Evolutionary conservation across 2,329 filamentous ascomycete genomes (phyloP), one percentile per base, ranked within the genome.

Genomic region (Beauveria sp.): DNA sequence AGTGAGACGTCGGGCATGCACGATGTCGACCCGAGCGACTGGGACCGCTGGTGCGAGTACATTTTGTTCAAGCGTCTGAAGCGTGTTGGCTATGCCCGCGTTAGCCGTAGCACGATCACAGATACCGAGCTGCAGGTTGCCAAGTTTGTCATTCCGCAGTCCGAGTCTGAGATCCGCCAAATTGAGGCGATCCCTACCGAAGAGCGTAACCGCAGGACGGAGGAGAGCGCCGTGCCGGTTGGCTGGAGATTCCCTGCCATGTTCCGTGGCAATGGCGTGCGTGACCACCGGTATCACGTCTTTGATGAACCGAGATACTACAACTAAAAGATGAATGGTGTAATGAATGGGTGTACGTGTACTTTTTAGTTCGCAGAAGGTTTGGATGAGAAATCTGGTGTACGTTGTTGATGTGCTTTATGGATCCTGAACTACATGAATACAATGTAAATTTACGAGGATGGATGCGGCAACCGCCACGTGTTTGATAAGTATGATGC

Each of bases 41-140:
- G 92, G 92, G 95, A 99, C 74, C 82, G 95, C 60, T 99, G 95
- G 95, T 99, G 95, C 78, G 93, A 99, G 78, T 99, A 99, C 75
- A 97, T 99, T 66, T 78, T 99, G 28, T 99, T 91, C 81, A 97
- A 97, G 80, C 87, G 87, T 14, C 77, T 99, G 64, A 88, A 87
- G 75, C 84, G 93, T 64, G 88, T 89, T 0, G 93, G 91, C 1
- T 99, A 99, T 72, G 95, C 95, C 4, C 81, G 95, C 59, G 88
- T 99, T 58, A 93, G 89, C 69, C 83, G 95, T 68, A 87, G 87
- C 67, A 96, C 91, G 1, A 98, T 99, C 67, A 99, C 95, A 14
- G 95, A 99, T 72, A 99, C 95, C 2, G 95, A 99, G 77, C 81
- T 99, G 60, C 95, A 99, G 80, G 90, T 96, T 38, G 95, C 91